Evolutionary conservation across 2,329 filamentous ascomycete species (phyloP).

Genomic region (Penicillium vulpinum): DNA sequence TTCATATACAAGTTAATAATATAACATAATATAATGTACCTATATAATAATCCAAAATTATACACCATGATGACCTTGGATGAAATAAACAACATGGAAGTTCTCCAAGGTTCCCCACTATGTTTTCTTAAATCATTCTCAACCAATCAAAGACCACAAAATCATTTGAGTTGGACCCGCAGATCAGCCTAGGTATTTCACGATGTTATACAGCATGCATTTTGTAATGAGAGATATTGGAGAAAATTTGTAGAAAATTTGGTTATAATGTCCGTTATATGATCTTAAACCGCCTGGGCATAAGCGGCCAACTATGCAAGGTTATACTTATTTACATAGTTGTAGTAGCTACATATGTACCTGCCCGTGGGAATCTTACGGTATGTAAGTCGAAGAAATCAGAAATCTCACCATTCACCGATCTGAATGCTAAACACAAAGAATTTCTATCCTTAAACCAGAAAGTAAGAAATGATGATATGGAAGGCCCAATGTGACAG

Average conservation of each 20-base stretch:
- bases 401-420: neutral
- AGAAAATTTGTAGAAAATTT: too few relatives aligned
- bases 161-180: neutral
- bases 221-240: too few relatives aligned
- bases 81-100: neutral
- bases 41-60: neutral
- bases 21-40: neutral
- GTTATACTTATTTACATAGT: neutral
- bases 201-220: too few relatives aligned
- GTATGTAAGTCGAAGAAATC: neutral
- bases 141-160: slow-evolving; percentile 13
- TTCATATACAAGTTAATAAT: too few relatives aligned
- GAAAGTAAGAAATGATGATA: neutral
- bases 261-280: too few relatives aligned
- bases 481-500: neutral
- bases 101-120: slow-evolving; percentile 1
- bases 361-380: neutral
- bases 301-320: neutral
- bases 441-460: neutral
- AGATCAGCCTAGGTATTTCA: too few relatives aligned
- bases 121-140: slow-evolving; percentile 10
- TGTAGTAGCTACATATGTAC: neutral
- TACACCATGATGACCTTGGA: too few relatives aligned
- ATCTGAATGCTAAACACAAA: slow-evolving; percentile 2
- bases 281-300: neutral